Evolutionary conservation across 164 flowering plant genomes (phyloP).

Genomic region (Stephania japonica): DNA sequence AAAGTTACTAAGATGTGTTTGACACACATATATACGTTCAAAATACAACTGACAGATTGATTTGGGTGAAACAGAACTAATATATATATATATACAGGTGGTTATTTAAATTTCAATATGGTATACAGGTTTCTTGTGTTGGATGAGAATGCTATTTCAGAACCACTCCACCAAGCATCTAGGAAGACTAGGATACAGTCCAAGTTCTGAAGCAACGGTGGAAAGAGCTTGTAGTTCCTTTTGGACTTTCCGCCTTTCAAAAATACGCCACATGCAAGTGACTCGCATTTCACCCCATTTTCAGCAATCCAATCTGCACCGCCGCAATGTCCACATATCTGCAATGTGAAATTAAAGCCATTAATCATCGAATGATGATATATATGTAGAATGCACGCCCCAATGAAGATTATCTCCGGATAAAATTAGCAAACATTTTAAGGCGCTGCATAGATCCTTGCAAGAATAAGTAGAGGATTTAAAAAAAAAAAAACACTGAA

Average conservation of each 20-base stretch:
- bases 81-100: background rate
- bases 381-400: background rate
- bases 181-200: constrained; percentile 43
- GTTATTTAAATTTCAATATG: background rate
- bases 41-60: background rate
- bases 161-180: constrained; percentile 78
- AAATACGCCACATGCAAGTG: constrained; percentile 84
- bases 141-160: constrained; percentile 21
- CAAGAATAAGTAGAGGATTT: background rate
- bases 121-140: background rate
- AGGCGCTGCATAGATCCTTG: background rate
- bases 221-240: constrained; percentile 65
- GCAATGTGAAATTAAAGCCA: background rate
- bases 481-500: background rate
- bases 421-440: background rate
- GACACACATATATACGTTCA: too few species aligned
- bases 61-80: background rate
- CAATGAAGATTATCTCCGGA: background rate
- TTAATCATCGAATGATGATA: background rate
- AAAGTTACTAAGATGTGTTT: too few species aligned
- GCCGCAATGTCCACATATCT: constrained; percentile 93
- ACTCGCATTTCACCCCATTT: constrained; percentile 78
- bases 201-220: constrained; percentile 43
- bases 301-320: constrained; percentile 82
- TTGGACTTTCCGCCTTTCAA: constrained; percentile 83